A percentile compares a stretch with the other conserved stretches of the same genome.
Evolutionary conservation across 768 basidiomycete genomes (phyloP).

Genomic region (Amanita polypyramis): DNA sequence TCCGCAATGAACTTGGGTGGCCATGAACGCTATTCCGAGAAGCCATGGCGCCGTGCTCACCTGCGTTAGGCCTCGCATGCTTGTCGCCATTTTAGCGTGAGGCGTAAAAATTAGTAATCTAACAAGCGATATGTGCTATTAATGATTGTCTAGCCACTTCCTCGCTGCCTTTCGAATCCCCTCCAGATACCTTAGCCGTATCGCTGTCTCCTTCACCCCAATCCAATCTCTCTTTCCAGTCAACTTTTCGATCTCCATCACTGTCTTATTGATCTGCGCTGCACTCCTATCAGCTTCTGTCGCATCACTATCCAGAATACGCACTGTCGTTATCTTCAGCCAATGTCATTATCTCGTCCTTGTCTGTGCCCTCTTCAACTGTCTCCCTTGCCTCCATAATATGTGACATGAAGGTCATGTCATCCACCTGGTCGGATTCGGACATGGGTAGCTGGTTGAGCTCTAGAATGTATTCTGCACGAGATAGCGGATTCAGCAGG

Average conservation of each 20-base stretch:
- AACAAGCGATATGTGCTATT: slow-evolving; percentile 58
- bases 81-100: slow-evolving; percentile 76
- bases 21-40: not conserved
- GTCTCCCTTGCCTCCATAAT: slow-evolving; percentile 74
- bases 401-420: slow-evolving; percentile 59
- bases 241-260: slow-evolving; percentile 34
- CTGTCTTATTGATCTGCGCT: slow-evolving; percentile 44
- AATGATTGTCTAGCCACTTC: slow-evolving; percentile 24
- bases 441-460: slow-evolving; percentile 44
- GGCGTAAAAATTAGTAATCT: slow-evolving; percentile 77
- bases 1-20: slow-evolving; percentile 87
- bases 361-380: slow-evolving; percentile 52
- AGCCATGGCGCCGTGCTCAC: slow-evolving; percentile 27
- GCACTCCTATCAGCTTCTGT: slow-evolving; percentile 5
- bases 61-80: slow-evolving; percentile 90
- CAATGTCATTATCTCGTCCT: slow-evolving; percentile 39
- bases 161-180: slow-evolving; percentile 48
- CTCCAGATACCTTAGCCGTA: slow-evolving; percentile 66
- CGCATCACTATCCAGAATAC: slow-evolving; percentile 11
- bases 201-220: slow-evolving; percentile 43
- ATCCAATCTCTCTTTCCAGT: slow-evolving; percentile 47
- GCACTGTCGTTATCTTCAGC: slow-evolving; percentile 43
- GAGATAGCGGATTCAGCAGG: slow-evolving; percentile 58
- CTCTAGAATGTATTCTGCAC: slow-evolving; percentile 74
- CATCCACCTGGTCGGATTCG: slow-evolving; percentile 66